Percentiles rank a stretch among this genome's conserved stretches.
Conservation (phyloP, 768 basidiomycete genomes). For the Boletus fagicola region DNA sequence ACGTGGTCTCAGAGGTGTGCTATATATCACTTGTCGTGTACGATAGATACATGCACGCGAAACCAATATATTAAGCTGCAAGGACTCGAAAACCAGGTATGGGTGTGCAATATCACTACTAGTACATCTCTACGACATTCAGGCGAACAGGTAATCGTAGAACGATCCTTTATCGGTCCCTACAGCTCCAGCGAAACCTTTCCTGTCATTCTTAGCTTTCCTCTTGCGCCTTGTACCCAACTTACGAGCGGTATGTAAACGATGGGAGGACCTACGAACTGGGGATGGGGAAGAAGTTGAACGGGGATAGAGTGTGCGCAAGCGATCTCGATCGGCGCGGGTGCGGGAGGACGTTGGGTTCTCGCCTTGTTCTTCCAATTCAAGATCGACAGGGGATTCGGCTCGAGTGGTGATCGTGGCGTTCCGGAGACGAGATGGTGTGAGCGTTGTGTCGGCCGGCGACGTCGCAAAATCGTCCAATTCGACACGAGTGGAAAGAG, state of each 20-base stretch:
- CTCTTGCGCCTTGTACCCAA: constrained; percentile 12
- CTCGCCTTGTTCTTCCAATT: background rate
- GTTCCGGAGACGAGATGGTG: constrained; percentile 2
- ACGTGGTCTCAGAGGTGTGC: constrained; percentile 1
- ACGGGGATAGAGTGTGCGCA: constrained; percentile 34
- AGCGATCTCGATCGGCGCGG: constrained; percentile 27
- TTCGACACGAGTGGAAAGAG: constrained; percentile 31
- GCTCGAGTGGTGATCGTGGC: background rate
- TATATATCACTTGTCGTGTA: constrained; percentile 6
- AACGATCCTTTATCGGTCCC: constrained; percentile 29
- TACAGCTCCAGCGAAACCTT: constrained; percentile 15
- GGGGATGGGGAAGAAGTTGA: constrained; percentile 59
- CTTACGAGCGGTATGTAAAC: constrained; percentile 19
- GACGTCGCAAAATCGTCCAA: constrained; percentile 15
- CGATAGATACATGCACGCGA: background rate
- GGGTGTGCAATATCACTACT: background rate
- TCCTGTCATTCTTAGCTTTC: constrained; percentile 17
- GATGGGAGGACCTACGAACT: constrained; percentile 36
- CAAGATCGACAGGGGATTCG: background rate
- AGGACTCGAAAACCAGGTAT: background rate
- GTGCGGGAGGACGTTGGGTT: constrained; percentile 13
- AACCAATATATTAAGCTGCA: background rate
- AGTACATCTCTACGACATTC: constrained; percentile 4
- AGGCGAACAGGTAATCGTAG: constrained; percentile 47
- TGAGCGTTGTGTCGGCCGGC: constrained; percentile 1